Evolutionary conservation across 169 alveolate genomes (phyloP), one percentile per base, ranked within the genome.

Genomic region (Eimeria tenella): DNA sequence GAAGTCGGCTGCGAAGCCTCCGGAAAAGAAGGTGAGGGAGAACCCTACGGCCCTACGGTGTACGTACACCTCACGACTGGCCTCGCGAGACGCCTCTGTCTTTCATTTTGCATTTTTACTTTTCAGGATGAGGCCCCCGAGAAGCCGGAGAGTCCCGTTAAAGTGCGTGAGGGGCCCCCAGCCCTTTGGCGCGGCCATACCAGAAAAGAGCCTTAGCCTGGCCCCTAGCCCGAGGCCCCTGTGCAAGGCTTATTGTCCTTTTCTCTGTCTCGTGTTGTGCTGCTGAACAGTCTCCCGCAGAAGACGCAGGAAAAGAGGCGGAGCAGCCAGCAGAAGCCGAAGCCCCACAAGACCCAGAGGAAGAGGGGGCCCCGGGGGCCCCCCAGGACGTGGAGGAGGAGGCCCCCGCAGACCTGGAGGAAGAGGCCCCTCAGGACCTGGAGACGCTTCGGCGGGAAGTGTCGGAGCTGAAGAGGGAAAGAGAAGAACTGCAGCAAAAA

Each of bases 1-100:
- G 63, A 75, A 75, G 86, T 6, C 63, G 63, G 42, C 9, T 17
- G 86, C 58, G 42, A 75, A 75, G 13, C 25, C 86, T 10, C 86
- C 86, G 8, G 42, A 75, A 10, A 75, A 75, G 63, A 75, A 50
- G 65, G 86, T 75, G 52, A 68, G 77, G 77, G 11, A 10, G 9
- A 10, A 19, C 77, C 31, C 9, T 0, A 15, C 11, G 68, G 17
- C 21, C 17, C 17, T 58, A 3, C 21, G 77, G 49, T 68, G 21
- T 21, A 68, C 49, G 31, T 13, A 68, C 21, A 68, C 21, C 77
- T 31, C 19, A n/a, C 9, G 74, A 9, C 9, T 9, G 7, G 74
- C 74, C 7, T 4, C 74, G 7, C 17, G 42, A 19, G 74, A n/a
- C 21, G 74, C 23, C 21, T 6, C 74, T 71, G 82, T 55, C 52